Evolutionary conservation across 2,329 filamentous ascomycete genomes (phyloP), one percentile per base, ranked within the genome.

Genomic region (Stromatinia cepivora): DNA sequence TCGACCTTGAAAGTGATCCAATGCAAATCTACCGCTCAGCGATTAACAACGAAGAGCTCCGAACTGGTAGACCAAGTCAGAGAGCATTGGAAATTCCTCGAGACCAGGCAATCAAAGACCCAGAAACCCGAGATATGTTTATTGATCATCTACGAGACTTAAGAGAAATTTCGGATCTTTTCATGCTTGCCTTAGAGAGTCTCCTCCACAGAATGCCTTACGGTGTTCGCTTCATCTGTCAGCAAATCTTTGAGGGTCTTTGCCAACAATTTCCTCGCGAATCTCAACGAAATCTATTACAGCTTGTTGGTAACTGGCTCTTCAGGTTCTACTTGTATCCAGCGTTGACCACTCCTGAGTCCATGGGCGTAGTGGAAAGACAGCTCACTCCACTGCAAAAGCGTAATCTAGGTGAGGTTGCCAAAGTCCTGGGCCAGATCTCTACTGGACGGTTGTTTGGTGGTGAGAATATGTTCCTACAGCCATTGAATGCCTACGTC

Each of bases 21-120:
- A 90, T 98, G 84, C 94, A 98, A 75, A 99, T 99, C 69, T 98
- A 99, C 81, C 88, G 92, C 54, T 95, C 93, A 7, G 90, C 93
- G 20, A 96, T 99, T 81, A 98, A 96, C 82, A 97, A 99, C 76
- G 94, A 98, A 80, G 95, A 99, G 81, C 87, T 99, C 34, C 90
- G 93, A 25, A 99, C 95, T 0, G 95, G 95, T 6, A 88, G 89
- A 73, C 88, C 92, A 28, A 97, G 94, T 78, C 87, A 87, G 63
- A 87, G 95, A 72, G 91, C 89, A 46, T 88, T 92, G 20, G 93
- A 97, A 74, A 90, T 99, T 46, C 91, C 93, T 0, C 88, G 94
- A 72, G 95, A 99, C 78, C 86, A 96, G 74, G 95, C 95, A n/a
- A 97, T 99, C 79, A 90, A 94, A 74, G 95, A 99, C 77, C 90